A percentile compares a stretch with the other conserved stretches of the same genome.
Evolutionary conservation across 2,329 filamentous ascomycete species (phyloP).

Genomic region (Pseudocercospora eumusae): DNA sequence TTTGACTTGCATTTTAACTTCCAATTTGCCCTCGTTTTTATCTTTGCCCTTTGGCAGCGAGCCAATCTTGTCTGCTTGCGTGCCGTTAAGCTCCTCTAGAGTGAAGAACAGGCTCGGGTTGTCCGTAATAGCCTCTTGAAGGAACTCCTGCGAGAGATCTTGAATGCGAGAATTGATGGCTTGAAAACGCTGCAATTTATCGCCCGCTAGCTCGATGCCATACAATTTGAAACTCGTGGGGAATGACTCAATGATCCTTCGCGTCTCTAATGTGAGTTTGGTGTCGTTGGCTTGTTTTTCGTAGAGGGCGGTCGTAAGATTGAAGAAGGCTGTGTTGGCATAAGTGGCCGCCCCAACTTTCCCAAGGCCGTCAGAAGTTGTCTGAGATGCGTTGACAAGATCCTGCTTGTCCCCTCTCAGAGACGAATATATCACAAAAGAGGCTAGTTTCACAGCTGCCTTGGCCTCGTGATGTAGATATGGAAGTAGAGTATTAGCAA

Average conservation of each 20-base stretch:
- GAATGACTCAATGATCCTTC: neutral
- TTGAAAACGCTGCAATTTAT: neutral
- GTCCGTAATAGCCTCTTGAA: conserved; percentile 58
- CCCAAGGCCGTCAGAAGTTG: neutral
- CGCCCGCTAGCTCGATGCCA: neutral
- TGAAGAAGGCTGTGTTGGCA: neutral
- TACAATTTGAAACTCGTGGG: neutral
- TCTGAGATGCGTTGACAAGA: neutral
- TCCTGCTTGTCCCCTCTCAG: neutral
- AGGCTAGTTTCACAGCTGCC: neutral
- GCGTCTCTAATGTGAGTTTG: neutral
- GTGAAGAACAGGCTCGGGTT: conserved; percentile 75
- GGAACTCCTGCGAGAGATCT: neutral
- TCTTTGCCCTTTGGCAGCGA: conserved; percentile 68
- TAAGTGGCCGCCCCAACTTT: neutral
- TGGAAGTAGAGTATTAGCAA: conserved; percentile 6
- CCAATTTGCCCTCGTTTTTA: conserved; percentile 65
- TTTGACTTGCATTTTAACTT: conserved; percentile 74
- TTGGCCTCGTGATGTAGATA: conserved; percentile 3
- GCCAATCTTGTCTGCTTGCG: conserved; percentile 68
- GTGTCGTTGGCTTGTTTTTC: conserved; percentile 1
- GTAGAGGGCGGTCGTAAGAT: neutral
- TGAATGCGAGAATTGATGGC: neutral
- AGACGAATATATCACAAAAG: neutral
- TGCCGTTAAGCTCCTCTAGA: conserved; percentile 68